Evolutionary conservation across 1,284 basidiomycete genomes (phyloP).

Genomic region (Cronartium ribicola): DNA sequence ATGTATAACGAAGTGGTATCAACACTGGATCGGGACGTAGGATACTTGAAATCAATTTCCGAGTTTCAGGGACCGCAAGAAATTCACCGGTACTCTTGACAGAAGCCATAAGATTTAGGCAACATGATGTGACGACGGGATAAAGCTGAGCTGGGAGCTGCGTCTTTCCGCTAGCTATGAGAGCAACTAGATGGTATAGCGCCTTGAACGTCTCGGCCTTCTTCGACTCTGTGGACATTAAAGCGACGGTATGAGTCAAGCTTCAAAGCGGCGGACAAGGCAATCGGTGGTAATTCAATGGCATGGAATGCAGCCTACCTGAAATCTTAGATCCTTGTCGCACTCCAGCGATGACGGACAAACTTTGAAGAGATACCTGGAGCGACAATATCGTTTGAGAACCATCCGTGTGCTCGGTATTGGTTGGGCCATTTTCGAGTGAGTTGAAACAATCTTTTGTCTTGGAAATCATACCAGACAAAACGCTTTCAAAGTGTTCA

Average conservation of each 20-base stretch:
- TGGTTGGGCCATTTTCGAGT: not conserved
- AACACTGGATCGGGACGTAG: constrained; percentile 3
- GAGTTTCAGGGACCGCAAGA: constrained; percentile 18
- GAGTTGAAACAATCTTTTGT: constrained; percentile 8
- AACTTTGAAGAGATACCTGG: constrained; percentile 21
- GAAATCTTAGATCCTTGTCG: constrained; percentile 31
- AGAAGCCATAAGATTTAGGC: constrained; percentile 22
- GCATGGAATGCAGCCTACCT: constrained; percentile 6
- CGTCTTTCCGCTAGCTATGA: constrained; percentile 3
- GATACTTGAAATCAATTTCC: constrained; percentile 20
- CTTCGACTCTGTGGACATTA: not conserved
- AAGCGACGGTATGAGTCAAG: not conserved
- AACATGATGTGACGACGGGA: constrained; percentile 9
- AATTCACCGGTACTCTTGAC: constrained; percentile 28
- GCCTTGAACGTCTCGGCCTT: constrained; percentile 13
- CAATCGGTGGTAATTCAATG: not conserved
- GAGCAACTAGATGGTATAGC: constrained; percentile 1
- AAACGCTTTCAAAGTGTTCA: constrained; percentile 23
- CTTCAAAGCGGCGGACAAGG: not conserved
- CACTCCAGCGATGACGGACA: constrained; percentile 32
- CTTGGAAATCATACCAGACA: constrained; percentile 8
- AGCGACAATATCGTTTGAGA: not conserved
- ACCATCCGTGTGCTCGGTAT: not conserved
- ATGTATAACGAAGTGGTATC: constrained; percentile 11
- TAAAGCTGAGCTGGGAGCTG: not conserved